A percentile compares a stretch with the other conserved stretches of the same genome.
These are phyloP conservation scores for Lindgomyces ingoldianus DNA, from an alignment of 495 filamentous ascomycete genomes.

Conservation along the genomic window DNA sequence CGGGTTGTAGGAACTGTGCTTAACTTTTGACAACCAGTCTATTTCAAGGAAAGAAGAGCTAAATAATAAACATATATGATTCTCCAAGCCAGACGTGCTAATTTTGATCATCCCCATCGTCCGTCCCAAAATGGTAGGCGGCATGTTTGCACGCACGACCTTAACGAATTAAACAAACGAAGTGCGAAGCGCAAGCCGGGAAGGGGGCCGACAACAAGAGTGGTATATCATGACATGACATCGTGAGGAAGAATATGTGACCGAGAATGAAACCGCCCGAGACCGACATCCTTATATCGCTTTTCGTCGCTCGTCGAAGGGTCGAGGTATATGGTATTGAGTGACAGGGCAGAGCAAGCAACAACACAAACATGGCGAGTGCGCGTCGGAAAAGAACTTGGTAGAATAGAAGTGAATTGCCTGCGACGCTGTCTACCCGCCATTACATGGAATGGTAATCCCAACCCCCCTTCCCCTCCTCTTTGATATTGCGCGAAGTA, in stretches of 20 bases:
- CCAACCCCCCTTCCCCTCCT: constrained; percentile 3
- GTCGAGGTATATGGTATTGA: not conserved
- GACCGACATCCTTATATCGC: not conserved
- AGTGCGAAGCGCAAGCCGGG: not conserved
- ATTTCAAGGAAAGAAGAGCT: constrained; percentile 6
- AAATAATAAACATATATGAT: constrained; percentile 20
- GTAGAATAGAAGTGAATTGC: constrained; percentile 29
- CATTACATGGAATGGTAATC: constrained; percentile 29
- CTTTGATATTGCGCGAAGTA: constrained; percentile 18
- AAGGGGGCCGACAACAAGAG: not conserved
- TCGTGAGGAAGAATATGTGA: constrained; percentile 20
- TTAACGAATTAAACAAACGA: constrained; percentile 10
- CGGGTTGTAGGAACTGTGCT: not conserved
- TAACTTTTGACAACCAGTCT: not conserved
- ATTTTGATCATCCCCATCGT: not conserved
- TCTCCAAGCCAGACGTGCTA: constrained; percentile 15
- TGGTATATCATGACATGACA: constrained; percentile 33
- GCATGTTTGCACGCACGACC: not conserved
- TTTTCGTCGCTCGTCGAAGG: constrained; percentile 3
- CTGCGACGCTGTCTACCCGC: constrained; percentile 36
- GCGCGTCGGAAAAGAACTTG: constrained; percentile 23
- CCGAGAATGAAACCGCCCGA: constrained; percentile 13
- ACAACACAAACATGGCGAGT: constrained; percentile 20
- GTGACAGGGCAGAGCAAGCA: constrained; percentile 1
- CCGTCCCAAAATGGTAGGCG: not conserved